Conservation (phyloP, 257 asterid genomes). For the Capsicum pubescens region DNA sequence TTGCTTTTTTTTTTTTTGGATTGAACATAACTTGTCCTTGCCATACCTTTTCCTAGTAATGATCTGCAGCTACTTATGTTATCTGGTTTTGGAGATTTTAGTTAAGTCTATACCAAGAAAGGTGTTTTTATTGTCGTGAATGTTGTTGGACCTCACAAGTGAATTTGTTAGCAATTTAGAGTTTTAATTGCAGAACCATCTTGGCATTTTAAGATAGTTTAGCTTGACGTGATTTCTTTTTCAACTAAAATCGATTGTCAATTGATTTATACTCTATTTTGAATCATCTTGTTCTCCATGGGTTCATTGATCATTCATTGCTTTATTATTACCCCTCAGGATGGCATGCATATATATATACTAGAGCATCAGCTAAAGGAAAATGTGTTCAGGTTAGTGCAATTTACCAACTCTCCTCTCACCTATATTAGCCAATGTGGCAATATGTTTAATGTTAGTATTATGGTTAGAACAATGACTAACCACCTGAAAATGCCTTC, state of each 20-base stretch:
- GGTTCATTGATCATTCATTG: background rate
- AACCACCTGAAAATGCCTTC: too few relatives aligned
- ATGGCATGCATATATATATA: slow-evolving; percentile 87
- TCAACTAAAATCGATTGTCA: too few relatives aligned
- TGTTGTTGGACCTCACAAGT: slow-evolving; percentile 2
- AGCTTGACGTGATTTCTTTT: too few relatives aligned
- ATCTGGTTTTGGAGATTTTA: background rate
- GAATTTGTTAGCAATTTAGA: background rate
- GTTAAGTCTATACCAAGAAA: background rate
- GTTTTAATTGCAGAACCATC: too few relatives aligned
- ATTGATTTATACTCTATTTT: too few relatives aligned
- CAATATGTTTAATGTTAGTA: too few relatives aligned
- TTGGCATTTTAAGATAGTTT: too few relatives aligned
- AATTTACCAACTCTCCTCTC: background rate
- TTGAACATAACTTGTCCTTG: slow-evolving; percentile 4
- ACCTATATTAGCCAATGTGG: too few relatives aligned
- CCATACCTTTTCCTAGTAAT: background rate
- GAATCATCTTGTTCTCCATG: too few relatives aligned
- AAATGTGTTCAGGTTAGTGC: slow-evolving; percentile 92
- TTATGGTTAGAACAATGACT: too few relatives aligned
- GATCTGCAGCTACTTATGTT: background rate
- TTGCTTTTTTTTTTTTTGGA: background rate
- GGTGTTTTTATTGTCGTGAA: background rate
- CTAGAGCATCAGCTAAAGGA: slow-evolving; percentile 93
- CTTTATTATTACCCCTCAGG: slow-evolving; percentile 53